Base-by-base conservation (phyloP, 2,329 filamentous ascomycete genomes). In the Aspergillus persii region DNA sequence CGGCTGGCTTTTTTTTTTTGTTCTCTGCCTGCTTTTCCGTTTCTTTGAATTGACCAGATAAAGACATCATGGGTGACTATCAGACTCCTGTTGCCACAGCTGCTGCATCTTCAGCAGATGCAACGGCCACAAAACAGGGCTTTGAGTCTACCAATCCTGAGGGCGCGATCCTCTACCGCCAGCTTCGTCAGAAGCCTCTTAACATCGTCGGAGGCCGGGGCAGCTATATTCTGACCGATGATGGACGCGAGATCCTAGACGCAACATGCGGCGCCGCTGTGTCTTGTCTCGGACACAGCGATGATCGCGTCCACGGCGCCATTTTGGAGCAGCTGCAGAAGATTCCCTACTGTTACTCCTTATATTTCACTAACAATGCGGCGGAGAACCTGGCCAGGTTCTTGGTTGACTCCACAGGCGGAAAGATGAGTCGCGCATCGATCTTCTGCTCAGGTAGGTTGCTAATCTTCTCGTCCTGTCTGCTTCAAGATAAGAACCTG, bases 251-350 rank as follows among this genome's bases (percentile, higher is more conserved):
- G 47, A 74, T 81, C 23, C 69, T 82, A 3, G 80, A 82, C 59
- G 79, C 77, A 8, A 78, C 75, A 7, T 76, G 79, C 7, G 80
- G 80, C 18, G 77, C 80, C 2, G 77, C 80, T 0, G 80, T 82
- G 31, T 74, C 78, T 7, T 81, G 79, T 62, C 66, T 83, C 30
- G 80, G 80, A 2, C 80, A 81, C 64, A 76, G 77, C 6, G 69
- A 81, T 54, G 54, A 66, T 23, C 70, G 75, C 56, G 78, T 82
- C 12, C 73, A 74, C 33, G 65, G 74, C 30, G 80, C 79, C 4
- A 76, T 80, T 50, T 60, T 68, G 8, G 66, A 70, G 9, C 80
- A 83, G 66, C 69, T 81, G 33, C 60, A 72, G 18, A 69, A 74
- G 23, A 67, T 78, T 15, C 74, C 77, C 8, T 83, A 82, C 61